phyloP scores from a whole-genome alignment of 257 asterid genomes.

The Cruciata laevipes region DNA sequence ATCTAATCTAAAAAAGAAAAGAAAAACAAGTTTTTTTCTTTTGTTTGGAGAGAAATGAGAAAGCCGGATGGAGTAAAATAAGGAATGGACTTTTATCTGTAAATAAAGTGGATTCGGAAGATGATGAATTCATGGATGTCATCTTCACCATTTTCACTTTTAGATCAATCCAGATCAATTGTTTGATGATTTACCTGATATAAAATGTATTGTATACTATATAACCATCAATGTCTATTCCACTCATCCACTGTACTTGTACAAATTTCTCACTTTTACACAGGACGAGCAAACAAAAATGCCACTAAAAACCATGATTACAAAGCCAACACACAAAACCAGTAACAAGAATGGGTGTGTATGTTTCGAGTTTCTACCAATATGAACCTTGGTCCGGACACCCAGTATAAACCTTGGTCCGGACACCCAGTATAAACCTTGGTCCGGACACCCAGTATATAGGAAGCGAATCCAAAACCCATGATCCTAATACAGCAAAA shows the following conservation, averaged over 20 bases:
- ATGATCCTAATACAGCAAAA: slow-evolving; percentile 9
- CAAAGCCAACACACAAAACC: neutral
- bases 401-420: neutral
- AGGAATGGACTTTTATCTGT: slow-evolving; percentile 12
- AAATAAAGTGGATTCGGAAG: neutral
- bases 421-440: neutral
- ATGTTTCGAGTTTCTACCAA: neutral
- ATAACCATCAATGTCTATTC: too few species aligned
- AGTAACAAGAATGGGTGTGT: neutral
- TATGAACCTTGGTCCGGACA: neutral
- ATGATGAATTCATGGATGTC: slow-evolving; percentile 8
- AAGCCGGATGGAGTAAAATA: neutral
- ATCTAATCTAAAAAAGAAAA: too few species aligned
- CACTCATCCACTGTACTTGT: too few species aligned
- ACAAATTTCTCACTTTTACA: neutral
- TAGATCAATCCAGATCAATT: too few species aligned
- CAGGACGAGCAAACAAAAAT: neutral
- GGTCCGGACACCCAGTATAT: neutral
- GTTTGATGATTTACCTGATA: too few species aligned
- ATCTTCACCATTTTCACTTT: slow-evolving; percentile 1
- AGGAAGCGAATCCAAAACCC: slow-evolving; percentile 3
- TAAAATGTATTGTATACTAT: too few species aligned
- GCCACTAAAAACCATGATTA: neutral
- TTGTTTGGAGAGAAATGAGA: too few species aligned
- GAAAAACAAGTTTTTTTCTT: too few species aligned